These are phyloP conservation scores for Rhizomucor pusillus DNA, from an alignment of 371 early-diverging fungal species.

Conservation along the genomic window DNA sequence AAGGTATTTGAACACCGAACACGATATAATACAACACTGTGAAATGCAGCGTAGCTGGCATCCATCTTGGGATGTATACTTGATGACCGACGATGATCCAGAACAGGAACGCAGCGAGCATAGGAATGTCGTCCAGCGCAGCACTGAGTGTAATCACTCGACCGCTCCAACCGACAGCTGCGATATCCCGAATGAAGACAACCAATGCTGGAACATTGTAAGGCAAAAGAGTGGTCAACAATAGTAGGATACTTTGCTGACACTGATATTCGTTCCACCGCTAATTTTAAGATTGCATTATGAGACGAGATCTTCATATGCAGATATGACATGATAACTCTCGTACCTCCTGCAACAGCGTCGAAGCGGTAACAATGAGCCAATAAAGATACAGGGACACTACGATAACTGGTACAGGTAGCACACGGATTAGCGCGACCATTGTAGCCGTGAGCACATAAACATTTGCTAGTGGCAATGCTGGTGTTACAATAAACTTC, in stretches of 20 bases:
- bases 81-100: neutral
- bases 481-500: neutral
- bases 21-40: neutral
- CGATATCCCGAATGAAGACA: conserved; percentile 61
- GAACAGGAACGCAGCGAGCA: conserved; percentile 1
- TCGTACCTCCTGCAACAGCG: neutral
- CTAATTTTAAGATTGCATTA: neutral
- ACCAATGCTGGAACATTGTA: conserved; percentile 56
- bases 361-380: neutral
- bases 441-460: neutral
- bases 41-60: neutral
- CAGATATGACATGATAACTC: too few species aligned
- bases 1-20: neutral
- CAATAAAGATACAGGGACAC: neutral
- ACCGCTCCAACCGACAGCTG: conserved; percentile 47
- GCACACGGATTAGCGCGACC: neutral
- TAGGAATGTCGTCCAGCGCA: conserved; percentile 9
- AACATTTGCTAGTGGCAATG: neutral
- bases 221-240: conserved; percentile 60
- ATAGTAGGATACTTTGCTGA: conserved; percentile 50
- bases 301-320: conserved; percentile 16
- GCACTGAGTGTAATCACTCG: neutral
- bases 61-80: neutral
- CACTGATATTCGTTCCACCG: conserved; percentile 44
- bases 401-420: neutral